These are phyloP conservation scores for Apiotrichum siamense DNA, from an alignment of 1,284 basidiomycete species.

Conservation along the genomic window DNA sequence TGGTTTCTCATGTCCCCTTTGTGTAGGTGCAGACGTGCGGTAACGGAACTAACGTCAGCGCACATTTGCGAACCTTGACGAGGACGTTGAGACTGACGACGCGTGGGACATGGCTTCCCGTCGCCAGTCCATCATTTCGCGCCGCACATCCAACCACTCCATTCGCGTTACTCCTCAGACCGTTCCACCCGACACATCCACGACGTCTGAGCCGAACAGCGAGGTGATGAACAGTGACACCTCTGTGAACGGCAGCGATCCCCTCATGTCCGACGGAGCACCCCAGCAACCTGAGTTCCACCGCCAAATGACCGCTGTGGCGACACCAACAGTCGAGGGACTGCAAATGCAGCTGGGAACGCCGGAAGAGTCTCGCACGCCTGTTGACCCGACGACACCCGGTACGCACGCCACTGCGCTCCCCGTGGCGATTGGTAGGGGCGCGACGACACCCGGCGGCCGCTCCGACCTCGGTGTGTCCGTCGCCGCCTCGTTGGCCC, in stretches of 20 bases:
- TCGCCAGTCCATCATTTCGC: conserved; percentile 38
- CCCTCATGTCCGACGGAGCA: too few species aligned
- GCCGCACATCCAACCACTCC: conserved; percentile 37
- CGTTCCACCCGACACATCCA: background rate
- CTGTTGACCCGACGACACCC: background rate
- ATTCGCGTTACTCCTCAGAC: conserved; percentile 17
- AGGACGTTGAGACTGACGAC: conserved; percentile 79
- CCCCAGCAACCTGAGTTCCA: background rate
- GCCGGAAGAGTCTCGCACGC: too few species aligned
- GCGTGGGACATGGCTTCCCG: conserved; percentile 46
- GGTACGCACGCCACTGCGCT: background rate
- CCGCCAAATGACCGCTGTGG: background rate
- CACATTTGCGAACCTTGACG: conserved; percentile 88
- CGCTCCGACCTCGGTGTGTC: background rate
- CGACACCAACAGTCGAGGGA: too few species aligned
- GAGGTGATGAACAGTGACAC: conserved; percentile 16
- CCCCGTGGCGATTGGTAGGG: conserved; percentile 5
- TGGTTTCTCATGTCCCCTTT: conserved; percentile 91
- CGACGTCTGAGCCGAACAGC: conserved; percentile 19
- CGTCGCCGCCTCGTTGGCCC: conserved; percentile 4
- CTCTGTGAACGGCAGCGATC: too few species aligned
- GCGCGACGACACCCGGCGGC: background rate
- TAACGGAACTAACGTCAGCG: conserved; percentile 44
- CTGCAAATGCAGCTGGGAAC: too few species aligned
- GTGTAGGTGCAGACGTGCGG: conserved; percentile 46